Evolutionary conservation across 345 rosid species (phyloP).

Genomic region (Citrus medica): DNA sequence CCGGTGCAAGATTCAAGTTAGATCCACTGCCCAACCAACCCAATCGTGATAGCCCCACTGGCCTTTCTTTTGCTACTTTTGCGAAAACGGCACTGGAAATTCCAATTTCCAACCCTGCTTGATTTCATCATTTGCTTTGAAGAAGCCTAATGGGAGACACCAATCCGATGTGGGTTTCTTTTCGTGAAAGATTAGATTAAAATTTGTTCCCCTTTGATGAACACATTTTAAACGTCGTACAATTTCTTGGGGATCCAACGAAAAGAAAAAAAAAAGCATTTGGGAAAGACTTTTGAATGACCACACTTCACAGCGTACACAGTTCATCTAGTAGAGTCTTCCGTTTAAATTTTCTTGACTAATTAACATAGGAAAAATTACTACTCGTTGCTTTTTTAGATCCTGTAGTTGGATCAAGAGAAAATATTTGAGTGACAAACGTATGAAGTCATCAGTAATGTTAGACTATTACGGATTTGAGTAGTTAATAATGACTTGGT

Average conservation of each 20-base stretch:
- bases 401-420: too few relatives aligned
- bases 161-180: background rate
- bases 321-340: background rate
- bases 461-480: too few relatives aligned
- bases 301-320: background rate
- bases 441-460: too few relatives aligned
- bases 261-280: background rate
- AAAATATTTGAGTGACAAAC: too few relatives aligned
- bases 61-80: background rate
- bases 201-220: constrained; percentile 11
- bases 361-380: too few relatives aligned
- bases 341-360: background rate
- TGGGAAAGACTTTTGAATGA: background rate
- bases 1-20: constrained; percentile 5
- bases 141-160: background rate
- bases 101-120: background rate
- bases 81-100: background rate
- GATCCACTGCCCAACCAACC: background rate
- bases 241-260: constrained; percentile 14
- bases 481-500: too few relatives aligned
- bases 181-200: constrained; percentile 8
- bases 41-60: background rate
- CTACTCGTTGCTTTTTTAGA: too few relatives aligned
- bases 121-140: background rate
- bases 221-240: constrained; percentile 12